Evolutionary conservation across 129 eudicot species (phyloP), one percentile per base, ranked within the genome.

Genomic region (Oenanthe sinensis): DNA sequence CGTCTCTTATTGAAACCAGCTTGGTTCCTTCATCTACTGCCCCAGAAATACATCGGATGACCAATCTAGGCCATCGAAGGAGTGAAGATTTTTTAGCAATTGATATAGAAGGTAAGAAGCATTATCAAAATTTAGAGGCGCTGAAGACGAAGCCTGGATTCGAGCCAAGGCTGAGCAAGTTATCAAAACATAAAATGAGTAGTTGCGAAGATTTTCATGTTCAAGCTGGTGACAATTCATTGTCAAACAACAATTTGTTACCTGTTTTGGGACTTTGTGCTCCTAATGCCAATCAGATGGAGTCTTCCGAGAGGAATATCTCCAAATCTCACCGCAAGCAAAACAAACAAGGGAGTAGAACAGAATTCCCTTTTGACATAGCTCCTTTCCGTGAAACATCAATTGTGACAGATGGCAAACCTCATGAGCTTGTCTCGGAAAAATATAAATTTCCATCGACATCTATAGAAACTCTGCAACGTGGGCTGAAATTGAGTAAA

Each of bases 191-290:
- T 65, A 85, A 89, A 81, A 71, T 71, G 13, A 73, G 60, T 20
- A 76, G 30, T 80, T 77, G 67, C 37, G 48, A 45, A 15, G 74
- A 86, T 71, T 79, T 71, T 82, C 22, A 81, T 26, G 46, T 78
- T 15, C 63, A 48, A 76, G 69, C 86, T 71, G 88, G 85, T 10
- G 81, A 26, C 4, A 73, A 49, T 33, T 75, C 79, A 8, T 33
- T 70, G 76, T 80, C 77, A 37, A 60, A 55, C 77, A 81, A 76
- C 74, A 82, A 77, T 54, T 77, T 89, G 80, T 77, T 83, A 60
- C 89, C 96, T 15, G 94, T 95, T 75, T 85, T 95, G 44, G 99
- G 99, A 72, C 89, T 92, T 28, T 89, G 91, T 84, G 99, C 99
- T 47, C 99, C 99, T n/a, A 95, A 95, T 86, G 89, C 99, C 54